Percentiles rank a stretch among this genome's conserved stretches.
These are phyloP conservation scores for Groenewaldozyma tartarivorans DNA, from an alignment of 805 yeast genomes.

Conservation along the genomic window DNA sequence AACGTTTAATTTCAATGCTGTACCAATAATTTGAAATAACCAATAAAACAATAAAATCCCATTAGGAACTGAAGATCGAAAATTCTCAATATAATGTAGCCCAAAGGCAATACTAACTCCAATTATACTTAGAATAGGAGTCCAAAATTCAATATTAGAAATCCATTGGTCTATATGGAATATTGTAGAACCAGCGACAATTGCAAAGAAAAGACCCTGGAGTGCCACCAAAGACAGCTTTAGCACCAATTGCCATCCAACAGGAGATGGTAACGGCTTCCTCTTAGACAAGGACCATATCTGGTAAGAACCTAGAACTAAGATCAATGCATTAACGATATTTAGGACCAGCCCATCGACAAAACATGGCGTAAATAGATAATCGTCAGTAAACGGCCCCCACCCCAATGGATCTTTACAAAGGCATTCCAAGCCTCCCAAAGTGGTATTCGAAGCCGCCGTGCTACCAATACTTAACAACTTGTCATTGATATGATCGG, in stretches of 20 bases:
- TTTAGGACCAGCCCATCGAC: slow-evolving; percentile 27
- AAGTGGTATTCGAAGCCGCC: no score
- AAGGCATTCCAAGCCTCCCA: slow-evolving; percentile 6
- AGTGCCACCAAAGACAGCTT: slow-evolving; percentile 14
- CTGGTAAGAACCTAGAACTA: slow-evolving; percentile 24
- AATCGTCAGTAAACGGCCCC: slow-evolving; percentile 26
- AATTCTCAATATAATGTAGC: slow-evolving; percentile 65
- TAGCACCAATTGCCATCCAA: slow-evolving; percentile 18
- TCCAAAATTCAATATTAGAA: slow-evolving; percentile 25
- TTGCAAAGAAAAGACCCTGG: slow-evolving; percentile 14
- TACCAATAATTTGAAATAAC: slow-evolving; percentile 45
- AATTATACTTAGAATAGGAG: slow-evolving; percentile 31
- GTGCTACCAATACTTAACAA: no score
- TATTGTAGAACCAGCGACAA: slow-evolving; percentile 11
- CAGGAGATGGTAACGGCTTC: slow-evolving; percentile 17
- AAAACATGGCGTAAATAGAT: slow-evolving; percentile 30
- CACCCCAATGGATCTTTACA: slow-evolving; percentile 22
- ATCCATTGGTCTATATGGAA: slow-evolving; percentile 20
- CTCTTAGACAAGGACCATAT: slow-evolving; percentile 16
- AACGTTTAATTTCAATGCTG: slow-evolving; percentile 28
- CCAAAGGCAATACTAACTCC: slow-evolving; percentile 44
- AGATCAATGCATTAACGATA: slow-evolving; percentile 22
- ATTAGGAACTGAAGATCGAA: slow-evolving; percentile 53
- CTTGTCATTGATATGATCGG: no score
- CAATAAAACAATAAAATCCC: slow-evolving; percentile 68